Conservation (phyloP, 345 rosid species). For the Capsella bursapastoris region DNA sequence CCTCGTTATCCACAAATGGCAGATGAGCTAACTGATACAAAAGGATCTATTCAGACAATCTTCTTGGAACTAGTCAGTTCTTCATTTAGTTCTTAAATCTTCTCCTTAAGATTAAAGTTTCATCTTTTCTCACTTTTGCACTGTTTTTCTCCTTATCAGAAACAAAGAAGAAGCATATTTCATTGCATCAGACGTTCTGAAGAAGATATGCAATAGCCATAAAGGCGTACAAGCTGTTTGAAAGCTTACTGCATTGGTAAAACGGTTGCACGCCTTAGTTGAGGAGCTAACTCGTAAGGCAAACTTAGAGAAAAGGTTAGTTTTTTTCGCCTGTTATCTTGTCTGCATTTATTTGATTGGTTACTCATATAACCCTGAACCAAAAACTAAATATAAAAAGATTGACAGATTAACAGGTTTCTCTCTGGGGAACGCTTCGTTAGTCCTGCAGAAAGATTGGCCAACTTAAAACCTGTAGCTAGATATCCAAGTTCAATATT, state of each 20-base stretch:
- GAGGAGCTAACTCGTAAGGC: slow-evolving; percentile 75
- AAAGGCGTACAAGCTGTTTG: slow-evolving; percentile 60
- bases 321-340: not conserved
- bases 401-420: too few relatives aligned
- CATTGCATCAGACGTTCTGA: slow-evolving; percentile 70
- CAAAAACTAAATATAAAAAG: not conserved
- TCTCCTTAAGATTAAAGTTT: not conserved
- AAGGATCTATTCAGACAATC: slow-evolving; percentile 65
- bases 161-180: slow-evolving; percentile 90
- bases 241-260: slow-evolving; percentile 63
- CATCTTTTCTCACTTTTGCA: not conserved
- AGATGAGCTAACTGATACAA: slow-evolving; percentile 58
- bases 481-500: too few relatives aligned
- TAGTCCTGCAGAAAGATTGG: too few relatives aligned
- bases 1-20: slow-evolving; percentile 67
- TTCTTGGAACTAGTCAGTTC: slow-evolving; percentile 79
- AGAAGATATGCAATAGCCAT: slow-evolving; percentile 59
- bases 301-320: slow-evolving; percentile 57
- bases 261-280: slow-evolving; percentile 65
- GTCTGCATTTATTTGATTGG: not conserved
- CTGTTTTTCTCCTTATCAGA: slow-evolving; percentile 49
- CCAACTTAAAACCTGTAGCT: too few relatives aligned
- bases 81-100: not conserved
- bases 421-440: too few relatives aligned
- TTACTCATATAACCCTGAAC: not conserved